phyloP scores from a whole-genome alignment of 495 filamentous ascomycete species.

The Hyaloscypha hepaticicola region DNA sequence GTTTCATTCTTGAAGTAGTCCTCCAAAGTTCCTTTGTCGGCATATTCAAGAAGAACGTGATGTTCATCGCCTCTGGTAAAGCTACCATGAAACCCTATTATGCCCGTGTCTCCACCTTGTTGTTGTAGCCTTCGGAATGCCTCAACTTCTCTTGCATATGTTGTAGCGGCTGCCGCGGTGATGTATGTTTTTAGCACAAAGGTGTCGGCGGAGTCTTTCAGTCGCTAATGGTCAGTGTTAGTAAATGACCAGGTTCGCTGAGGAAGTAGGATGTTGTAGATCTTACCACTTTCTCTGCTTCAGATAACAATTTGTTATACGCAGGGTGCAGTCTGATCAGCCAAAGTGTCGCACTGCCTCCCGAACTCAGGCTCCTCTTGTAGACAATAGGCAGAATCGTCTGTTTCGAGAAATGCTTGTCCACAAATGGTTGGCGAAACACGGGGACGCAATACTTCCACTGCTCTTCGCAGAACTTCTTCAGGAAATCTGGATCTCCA shows the following conservation, averaged over 20 bases:
- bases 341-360: conserved; percentile 27
- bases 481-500: conserved; percentile 27
- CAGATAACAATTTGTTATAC: conserved; percentile 24
- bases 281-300: conserved; percentile 1
- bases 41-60: conserved; percentile 46
- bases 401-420: conserved; percentile 16
- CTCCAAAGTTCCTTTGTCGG: conserved; percentile 40
- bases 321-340: conserved; percentile 32
- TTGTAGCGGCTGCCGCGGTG: conserved; percentile 27
- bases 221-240: neutral
- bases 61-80: conserved; percentile 37
- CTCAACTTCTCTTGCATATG: conserved; percentile 37
- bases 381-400: conserved; percentile 35
- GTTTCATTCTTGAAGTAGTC: conserved; percentile 34
- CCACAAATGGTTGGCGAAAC: conserved; percentile 9
- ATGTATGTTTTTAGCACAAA: conserved; percentile 45
- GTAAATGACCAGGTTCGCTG: neutral
- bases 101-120: conserved; percentile 22
- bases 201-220: conserved; percentile 24
- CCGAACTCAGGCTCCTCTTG: conserved; percentile 16
- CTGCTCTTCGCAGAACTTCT: conserved; percentile 32
- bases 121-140: conserved; percentile 35
- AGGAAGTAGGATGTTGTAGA: conserved; percentile 5
- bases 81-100: conserved; percentile 43
- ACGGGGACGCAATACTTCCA: conserved; percentile 40